Evolutionary conservation across 2,329 filamentous ascomycete species (phyloP), one percentile per base, ranked within the genome.

Genomic region (Cercospora sp.): DNA sequence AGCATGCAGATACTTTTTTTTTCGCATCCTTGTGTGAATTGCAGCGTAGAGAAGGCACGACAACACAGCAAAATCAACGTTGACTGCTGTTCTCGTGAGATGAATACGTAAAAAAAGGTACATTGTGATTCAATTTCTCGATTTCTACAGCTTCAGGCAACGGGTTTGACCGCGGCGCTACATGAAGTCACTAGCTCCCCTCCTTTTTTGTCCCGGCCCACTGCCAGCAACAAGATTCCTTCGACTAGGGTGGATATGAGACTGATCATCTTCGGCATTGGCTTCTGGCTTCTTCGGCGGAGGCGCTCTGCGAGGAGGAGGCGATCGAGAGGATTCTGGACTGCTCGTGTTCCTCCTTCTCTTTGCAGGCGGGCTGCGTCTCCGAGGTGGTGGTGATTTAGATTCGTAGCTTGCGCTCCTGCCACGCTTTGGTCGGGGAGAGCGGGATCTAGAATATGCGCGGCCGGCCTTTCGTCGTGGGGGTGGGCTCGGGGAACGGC

Each of bases 221-320:
- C 69, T 66, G 16, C 67, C 62, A 60, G 71, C 64, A 69, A 79
- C 73, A 42, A 79, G 62, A 4, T 75, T 76, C 65, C 78, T 73
- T 16, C 78, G 70, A 31, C 73, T 76, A 10, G 78, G 78, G 69
- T 79, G 78, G 53, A 79, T 79, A 42, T 76, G 72, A 42, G 74
- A 76, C 60, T 78, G 53, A 62, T 79, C 77, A 20, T 77, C 75
- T 51, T 70, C 65, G 31, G 53, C 64, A 18, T 62, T 53, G n/a
- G 60, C 31, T 28, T 55, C 60, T 26, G 40, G 40, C 16, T 64
- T 60, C 42, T 57, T 68, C 18, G 53, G 53, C 31, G 63, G 40
- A 30, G 36, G 40, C 20, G 40, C 48, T 62, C 10, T 36, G 33
- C 65, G 67, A 66, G 57, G 65, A 64, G 68, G 73, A 16, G 74